Base-by-base conservation (phyloP, 805 yeast genomes). In the Saturnispora sekii region DNA sequence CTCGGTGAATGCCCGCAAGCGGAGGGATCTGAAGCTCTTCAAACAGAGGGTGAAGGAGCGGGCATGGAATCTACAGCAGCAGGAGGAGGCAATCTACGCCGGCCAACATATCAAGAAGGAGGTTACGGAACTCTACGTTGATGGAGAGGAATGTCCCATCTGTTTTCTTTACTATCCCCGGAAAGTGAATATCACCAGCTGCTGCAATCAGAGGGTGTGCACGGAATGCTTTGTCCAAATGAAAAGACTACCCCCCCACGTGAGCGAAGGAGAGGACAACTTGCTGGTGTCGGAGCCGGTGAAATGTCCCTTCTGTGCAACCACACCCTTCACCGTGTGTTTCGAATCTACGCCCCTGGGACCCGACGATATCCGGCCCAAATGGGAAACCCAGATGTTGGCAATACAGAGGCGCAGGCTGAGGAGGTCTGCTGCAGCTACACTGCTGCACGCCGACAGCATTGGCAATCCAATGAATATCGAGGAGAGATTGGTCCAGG, bases 141-240 rank as follows among this genome's bases (percentile, higher is more conserved):
- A 76, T 46, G 77, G 86, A 3, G 64, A 72, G 29, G 98, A 93
- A 56, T 90, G 98, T 60, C 97, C 98, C 9, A 90, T 90, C 51
- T 90, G 98, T 59, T 90, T 90, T 60, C 70, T 93, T 9, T 85
- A 74, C 58, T 88, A 81, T 62, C 97, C 97, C 1, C 70, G 74
- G 26, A 75, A 77, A 54, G 63, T 89, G 49, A 93, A 93, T 64
- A 62, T 73, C 43, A 81, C 95, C 8, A 71, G 95, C 38, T 90
- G 98, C 62, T 90, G 98, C 61, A 74, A 76, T 41, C 97, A 90
- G 61, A 89, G 95, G 1, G 88, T 90, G 16, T 93, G 98, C 64
- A 75, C 96, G 2, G 97, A 90, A 64, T 90, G 98, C 60, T 93
- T 90, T 73, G 97, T 90, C 10, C 97, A 90, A 62, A 88, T 90